Percentiles rank a stretch among this genome's conserved stretches.
These are phyloP conservation scores for Lecanicillium sp. DNA, from an alignment of 2,329 filamentous ascomycete genomes.

Conservation along the genomic window DNA sequence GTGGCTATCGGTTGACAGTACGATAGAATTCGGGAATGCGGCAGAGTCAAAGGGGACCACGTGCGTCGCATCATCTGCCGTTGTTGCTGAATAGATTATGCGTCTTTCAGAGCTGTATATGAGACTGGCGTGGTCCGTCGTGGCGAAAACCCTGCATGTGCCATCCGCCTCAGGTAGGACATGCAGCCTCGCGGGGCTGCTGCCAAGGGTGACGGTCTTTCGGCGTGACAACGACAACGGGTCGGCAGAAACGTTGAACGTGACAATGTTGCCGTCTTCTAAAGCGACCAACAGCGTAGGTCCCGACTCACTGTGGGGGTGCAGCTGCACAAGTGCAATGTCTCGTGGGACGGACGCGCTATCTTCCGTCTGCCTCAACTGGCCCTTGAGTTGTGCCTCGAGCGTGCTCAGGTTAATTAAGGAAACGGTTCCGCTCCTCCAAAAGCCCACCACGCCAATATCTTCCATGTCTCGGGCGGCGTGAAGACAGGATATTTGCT, in stretches of 20 bases:
- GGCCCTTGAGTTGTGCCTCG: conserved; percentile 56
- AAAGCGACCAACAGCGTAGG: conserved; percentile 83
- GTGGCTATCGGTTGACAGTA: conserved; percentile 68
- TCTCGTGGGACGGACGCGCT: conserved; percentile 76
- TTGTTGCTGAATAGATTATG: conserved; percentile 88
- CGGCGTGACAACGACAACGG: conserved; percentile 60
- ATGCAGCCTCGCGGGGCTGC: conserved; percentile 75
- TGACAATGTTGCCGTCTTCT: conserved; percentile 86
- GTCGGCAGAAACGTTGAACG: conserved; percentile 60
- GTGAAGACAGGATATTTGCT: conserved; percentile 81
- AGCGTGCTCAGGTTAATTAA: conserved; percentile 64
- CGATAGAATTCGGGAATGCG: conserved; percentile 73
- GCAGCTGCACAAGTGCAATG: conserved; percentile 69
- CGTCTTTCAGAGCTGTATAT: conserved; percentile 86
- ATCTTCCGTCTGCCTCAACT: conserved; percentile 51
- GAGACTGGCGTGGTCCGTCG: conserved; percentile 86
- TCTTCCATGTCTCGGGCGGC: conserved; percentile 56
- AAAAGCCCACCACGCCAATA: conserved; percentile 78
- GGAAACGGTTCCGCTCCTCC: conserved; percentile 72
- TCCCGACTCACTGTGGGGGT: conserved; percentile 48
- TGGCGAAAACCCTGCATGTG: conserved; percentile 79
- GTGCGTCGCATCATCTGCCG: conserved; percentile 74
- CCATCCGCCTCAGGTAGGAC: conserved; percentile 61
- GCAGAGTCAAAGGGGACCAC: conserved; percentile 78
- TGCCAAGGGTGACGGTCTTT: conserved; percentile 79